phyloP scores from a whole-genome alignment of 2,329 filamentous ascomycete genomes.

The Aspergillus oerlinghausenensis region DNA sequence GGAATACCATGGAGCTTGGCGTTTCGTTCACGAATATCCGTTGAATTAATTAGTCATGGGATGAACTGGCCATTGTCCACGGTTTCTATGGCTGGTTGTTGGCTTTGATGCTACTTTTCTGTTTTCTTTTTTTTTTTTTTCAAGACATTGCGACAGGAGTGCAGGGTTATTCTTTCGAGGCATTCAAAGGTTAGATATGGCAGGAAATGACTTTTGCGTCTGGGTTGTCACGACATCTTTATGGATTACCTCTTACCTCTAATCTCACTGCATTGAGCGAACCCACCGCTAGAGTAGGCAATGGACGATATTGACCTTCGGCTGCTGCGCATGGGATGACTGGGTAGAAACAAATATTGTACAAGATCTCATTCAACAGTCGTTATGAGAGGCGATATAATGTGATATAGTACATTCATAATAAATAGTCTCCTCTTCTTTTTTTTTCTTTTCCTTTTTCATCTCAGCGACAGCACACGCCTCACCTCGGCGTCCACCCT shows the following conservation, averaged over 20 bases:
- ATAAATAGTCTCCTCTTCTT: conserved; percentile 15
- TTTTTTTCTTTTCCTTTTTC: background rate
- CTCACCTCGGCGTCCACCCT: conserved; percentile 33
- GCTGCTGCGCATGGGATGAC: background rate
- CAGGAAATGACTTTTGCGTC: conserved; percentile 1
- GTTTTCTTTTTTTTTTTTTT: background rate
- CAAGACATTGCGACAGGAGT: conserved; percentile 8
- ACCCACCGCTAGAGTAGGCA: background rate
- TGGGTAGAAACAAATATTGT: background rate
- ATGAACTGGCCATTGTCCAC: background rate
- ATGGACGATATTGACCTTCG: background rate
- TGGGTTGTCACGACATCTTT: background rate
- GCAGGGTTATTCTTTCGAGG: conserved; percentile 3
- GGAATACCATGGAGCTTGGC: conserved; percentile 13
- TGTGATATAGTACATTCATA: conserved; percentile 24
- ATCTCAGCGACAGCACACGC: background rate
- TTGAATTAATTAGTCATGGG: conserved; percentile 8
- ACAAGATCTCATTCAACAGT: background rate
- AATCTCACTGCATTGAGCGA: background rate
- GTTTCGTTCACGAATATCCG: conserved; percentile 11
- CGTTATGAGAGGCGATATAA: background rate
- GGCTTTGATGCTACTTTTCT: conserved; percentile 4
- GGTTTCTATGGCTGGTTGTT: conserved; percentile 8
- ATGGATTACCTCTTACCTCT: background rate
- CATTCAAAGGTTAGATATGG: conserved; percentile 4